A percentile compares a stretch with the other conserved stretches of the same genome.
phyloP scores from a whole-genome alignment of 768 basidiomycete species.

The Vishniacozyma victoriae region DNA sequence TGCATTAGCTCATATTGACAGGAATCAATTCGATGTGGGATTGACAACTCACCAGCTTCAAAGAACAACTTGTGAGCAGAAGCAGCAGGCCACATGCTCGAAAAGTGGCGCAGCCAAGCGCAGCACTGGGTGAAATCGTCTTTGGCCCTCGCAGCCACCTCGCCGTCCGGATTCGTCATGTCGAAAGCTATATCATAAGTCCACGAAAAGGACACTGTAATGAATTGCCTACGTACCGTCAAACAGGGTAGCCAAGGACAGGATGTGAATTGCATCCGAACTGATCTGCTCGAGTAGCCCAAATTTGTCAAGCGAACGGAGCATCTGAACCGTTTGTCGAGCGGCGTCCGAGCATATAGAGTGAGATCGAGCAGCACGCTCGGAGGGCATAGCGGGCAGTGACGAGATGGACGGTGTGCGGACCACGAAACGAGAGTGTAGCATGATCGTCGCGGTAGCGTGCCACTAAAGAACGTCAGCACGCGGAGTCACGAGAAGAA shows the following conservation, averaged over 20 bases:
- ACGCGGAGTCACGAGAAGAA: not conserved
- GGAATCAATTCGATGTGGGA: not conserved
- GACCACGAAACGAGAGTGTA: constrained; percentile 32
- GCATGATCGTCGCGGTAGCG: constrained; percentile 25
- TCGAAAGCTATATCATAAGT: constrained; percentile 21
- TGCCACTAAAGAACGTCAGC: constrained; percentile 31
- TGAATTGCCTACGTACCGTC: constrained; percentile 22
- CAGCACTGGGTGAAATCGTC: constrained; percentile 35
- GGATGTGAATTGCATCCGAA: constrained; percentile 34
- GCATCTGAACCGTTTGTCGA: constrained; percentile 31
- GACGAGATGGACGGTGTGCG: constrained; percentile 8
- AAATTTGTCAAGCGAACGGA: constrained; percentile 18
- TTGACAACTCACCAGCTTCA: constrained; percentile 25
- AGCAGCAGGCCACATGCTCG: constrained; percentile 31
- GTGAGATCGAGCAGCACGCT: not conserved
- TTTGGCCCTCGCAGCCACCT: constrained; percentile 21
- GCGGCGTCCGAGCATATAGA: constrained; percentile 6
- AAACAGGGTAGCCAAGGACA: constrained; percentile 31
- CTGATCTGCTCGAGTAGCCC: constrained; percentile 20
- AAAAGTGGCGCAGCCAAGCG: constrained; percentile 29
- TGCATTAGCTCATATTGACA: constrained; percentile 23
- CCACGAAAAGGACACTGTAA: no score
- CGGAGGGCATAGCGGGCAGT: constrained; percentile 3
- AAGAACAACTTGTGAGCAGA: constrained; percentile 34
- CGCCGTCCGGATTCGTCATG: constrained; percentile 15